Percentiles rank a stretch among this genome's conserved stretches.
Conservation (phyloP, 2,329 filamentous ascomycete genomes). For the Stemphylium lycopersici region DNA sequence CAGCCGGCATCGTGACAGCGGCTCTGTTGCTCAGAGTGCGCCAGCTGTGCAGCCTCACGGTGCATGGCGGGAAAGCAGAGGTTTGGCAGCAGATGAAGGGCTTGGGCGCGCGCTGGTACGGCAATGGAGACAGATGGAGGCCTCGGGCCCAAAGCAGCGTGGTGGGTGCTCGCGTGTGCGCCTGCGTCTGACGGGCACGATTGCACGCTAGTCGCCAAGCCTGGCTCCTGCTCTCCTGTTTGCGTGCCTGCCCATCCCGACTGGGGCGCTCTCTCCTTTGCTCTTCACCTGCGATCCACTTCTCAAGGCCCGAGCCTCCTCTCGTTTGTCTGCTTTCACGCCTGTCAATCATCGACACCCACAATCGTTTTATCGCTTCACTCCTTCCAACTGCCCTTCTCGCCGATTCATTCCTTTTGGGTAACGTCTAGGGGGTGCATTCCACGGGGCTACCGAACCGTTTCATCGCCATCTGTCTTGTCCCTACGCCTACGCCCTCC, state of each 20-base stretch:
- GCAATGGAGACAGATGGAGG: too few species aligned
- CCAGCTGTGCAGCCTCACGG: background rate
- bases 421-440: constrained; percentile 42
- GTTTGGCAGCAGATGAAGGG: background rate
- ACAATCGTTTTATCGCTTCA: constrained; percentile 33
- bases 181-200: constrained; percentile 5
- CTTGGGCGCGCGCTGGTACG: too few species aligned
- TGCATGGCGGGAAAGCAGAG: background rate
- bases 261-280: constrained; percentile 17
- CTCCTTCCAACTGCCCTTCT: constrained; percentile 12
- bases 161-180: background rate
- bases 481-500: constrained; percentile 47
- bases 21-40: background rate
- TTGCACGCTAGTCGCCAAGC: constrained; percentile 13
- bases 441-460: constrained; percentile 36
- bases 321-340: constrained; percentile 23
- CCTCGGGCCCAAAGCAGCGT: background rate
- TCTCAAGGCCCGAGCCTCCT: constrained; percentile 24
- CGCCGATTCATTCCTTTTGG: constrained; percentile 37
- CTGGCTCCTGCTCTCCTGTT: constrained; percentile 11
- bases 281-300: constrained; percentile 17
- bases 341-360: constrained; percentile 29
- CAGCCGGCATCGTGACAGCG: constrained; percentile 2
- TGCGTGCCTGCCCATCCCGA: constrained; percentile 14
- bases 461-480: constrained; percentile 17